Percentiles rank a stretch among this genome's conserved stretches.
Evolutionary conservation across 495 filamentous ascomycete species (phyloP).

Genomic region (Talaromyces stipitatus): DNA sequence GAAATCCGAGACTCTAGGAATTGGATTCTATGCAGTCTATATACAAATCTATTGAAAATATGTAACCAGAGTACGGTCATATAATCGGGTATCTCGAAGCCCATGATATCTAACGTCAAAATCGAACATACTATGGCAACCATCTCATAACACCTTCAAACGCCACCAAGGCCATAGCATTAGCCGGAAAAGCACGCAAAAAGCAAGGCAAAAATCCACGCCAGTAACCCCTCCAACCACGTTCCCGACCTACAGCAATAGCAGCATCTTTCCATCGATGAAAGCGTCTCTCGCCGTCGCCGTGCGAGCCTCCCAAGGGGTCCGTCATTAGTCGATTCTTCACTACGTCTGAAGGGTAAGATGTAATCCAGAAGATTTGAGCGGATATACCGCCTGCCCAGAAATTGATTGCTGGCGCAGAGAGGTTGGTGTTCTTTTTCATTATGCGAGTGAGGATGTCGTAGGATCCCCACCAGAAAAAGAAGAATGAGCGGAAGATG

Average conservation of each 20-base stretch:
- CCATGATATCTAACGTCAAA: neutral
- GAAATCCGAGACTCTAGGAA: neutral
- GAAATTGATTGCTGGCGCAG: slow-evolving; percentile 80
- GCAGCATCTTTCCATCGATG: slow-evolving; percentile 75
- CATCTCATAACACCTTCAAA: slow-evolving; percentile 89
- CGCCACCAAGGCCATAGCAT: slow-evolving; percentile 86
- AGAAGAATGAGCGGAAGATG: slow-evolving; percentile 87
- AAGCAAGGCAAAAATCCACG: slow-evolving; percentile 91
- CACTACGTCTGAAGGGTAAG: slow-evolving; percentile 89
- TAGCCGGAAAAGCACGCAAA: slow-evolving; percentile 89
- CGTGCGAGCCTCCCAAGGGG: slow-evolving; percentile 60
- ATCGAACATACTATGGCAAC: slow-evolving; percentile 39
- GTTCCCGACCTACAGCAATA: slow-evolving; percentile 62
- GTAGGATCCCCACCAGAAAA: slow-evolving; percentile 96
- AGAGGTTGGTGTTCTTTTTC: slow-evolving; percentile 57
- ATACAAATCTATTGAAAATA: neutral
- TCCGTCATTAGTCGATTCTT: slow-evolving; percentile 99
- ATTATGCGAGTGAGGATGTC: slow-evolving; percentile 69
- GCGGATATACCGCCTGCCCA: slow-evolving; percentile 92
- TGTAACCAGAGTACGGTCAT: neutral
- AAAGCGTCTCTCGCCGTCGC: slow-evolving; percentile 63
- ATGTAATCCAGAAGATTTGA: slow-evolving; percentile 87
- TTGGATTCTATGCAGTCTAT: neutral
- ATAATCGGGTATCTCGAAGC: neutral
- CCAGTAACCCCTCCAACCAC: slow-evolving; percentile 78